phyloP scores from a whole-genome alignment of 192 early-diverging fungal species.

The Lunasporangiospora selenospora region DNA sequence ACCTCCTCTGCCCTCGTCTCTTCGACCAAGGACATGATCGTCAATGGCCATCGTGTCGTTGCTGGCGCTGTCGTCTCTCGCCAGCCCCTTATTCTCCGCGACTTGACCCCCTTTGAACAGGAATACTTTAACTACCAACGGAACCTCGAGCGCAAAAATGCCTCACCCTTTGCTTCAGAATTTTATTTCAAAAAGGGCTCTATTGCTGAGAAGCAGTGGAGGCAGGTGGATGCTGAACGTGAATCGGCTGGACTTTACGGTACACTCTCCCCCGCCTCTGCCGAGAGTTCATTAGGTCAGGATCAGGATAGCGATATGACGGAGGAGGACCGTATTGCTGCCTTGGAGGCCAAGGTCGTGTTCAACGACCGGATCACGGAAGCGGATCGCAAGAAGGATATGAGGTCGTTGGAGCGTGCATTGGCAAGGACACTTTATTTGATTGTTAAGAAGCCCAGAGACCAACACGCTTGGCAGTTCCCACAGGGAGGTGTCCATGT shows the following conservation, averaged over 20 bases:
- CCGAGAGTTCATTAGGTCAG: neutral
- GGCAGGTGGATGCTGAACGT: conserved; percentile 51
- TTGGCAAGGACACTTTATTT: conserved; percentile 82
- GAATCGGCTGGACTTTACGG: conserved; percentile 2
- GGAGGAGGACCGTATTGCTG: conserved; percentile 50
- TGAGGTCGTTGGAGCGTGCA: conserved; percentile 77
- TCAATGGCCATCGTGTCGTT: conserved; percentile 51
- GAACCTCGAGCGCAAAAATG: conserved; percentile 56
- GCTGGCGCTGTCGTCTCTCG: conserved; percentile 75
- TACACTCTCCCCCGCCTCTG: neutral
- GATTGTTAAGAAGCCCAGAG: conserved; percentile 71
- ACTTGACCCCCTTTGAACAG: conserved; percentile 66
- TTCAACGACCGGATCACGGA: conserved; percentile 63
- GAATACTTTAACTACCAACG: conserved; percentile 77
- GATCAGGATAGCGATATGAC: conserved; percentile 21
- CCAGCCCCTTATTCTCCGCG: conserved; percentile 68
- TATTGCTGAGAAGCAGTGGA: conserved; percentile 68
- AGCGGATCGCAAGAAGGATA: conserved; percentile 69
- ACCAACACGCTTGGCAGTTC: conserved; percentile 72
- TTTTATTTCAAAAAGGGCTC: conserved; percentile 86
- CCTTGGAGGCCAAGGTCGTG: conserved; percentile 59
- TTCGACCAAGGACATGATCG: conserved; percentile 46
- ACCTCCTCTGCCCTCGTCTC: conserved; percentile 26
- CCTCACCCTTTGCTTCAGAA: conserved; percentile 63
- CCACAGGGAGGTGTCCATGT: conserved; percentile 69